A percentile compares a stretch with the other conserved stretches of the same genome.
Evolutionary conservation across 2,329 filamentous ascomycete species (phyloP).

Genomic region (Colletotrichum sp.): DNA sequence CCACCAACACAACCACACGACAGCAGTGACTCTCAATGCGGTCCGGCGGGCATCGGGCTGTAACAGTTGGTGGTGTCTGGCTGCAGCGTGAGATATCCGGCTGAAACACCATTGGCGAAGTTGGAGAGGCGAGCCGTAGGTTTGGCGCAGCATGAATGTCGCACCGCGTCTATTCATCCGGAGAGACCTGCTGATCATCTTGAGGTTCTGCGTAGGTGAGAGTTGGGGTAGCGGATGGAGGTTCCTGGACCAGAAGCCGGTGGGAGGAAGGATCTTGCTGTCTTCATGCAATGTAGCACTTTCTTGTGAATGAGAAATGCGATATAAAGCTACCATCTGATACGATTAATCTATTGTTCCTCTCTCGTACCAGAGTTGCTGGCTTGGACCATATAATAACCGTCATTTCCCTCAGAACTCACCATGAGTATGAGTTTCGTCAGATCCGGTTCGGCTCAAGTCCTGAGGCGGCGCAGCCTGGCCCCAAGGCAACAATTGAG

Average conservation of each 20-base stretch:
- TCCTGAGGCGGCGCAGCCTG: not conserved
- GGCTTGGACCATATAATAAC: not conserved
- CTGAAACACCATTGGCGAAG: not conserved
- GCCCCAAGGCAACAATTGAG: not conserved
- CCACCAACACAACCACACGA: not conserved
- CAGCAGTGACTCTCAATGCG: not conserved
- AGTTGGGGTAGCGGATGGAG: not conserved
- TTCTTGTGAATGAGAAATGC: not conserved
- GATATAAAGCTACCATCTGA: not conserved
- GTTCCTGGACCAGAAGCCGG: not conserved
- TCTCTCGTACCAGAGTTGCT: not conserved
- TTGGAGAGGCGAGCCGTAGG: not conserved
- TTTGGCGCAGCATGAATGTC: not conserved
- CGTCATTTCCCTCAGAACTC: not conserved
- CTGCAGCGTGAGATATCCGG: not conserved
- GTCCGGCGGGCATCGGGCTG: not conserved
- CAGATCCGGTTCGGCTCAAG: not conserved
- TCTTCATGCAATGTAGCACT: not conserved
- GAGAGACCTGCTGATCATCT: not conserved
- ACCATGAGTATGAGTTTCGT: not conserved
- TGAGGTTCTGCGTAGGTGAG: not conserved
- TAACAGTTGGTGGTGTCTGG: not conserved
- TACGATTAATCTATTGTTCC: not conserved
- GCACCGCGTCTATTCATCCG: not conserved
- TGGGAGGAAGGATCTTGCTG: not conserved